These are phyloP conservation scores for Volutella citrinella DNA, from an alignment of 2,329 filamentous ascomycete species.

Conservation along the genomic window DNA sequence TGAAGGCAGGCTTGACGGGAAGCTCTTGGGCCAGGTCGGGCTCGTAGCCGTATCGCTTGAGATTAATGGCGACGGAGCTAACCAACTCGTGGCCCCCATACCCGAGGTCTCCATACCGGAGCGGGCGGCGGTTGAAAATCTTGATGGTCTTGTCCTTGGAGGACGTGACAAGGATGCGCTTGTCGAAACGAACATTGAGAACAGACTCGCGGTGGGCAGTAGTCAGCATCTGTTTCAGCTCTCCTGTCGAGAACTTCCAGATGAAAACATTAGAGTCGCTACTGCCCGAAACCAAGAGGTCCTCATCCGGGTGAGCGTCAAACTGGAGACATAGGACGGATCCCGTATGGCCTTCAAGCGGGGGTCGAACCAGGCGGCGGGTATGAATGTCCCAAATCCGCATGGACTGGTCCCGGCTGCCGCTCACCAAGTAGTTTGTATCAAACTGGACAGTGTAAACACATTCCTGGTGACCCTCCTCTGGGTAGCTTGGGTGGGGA, in stretches of 20 bases:
- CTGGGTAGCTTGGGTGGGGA: constrained; percentile 74
- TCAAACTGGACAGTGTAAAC: constrained; percentile 94
- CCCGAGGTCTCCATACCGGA: constrained; percentile 60
- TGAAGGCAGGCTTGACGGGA: constrained; percentile 62
- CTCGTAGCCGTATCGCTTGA: constrained; percentile 55
- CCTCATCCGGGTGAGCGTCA: constrained; percentile 80
- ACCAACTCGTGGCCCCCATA: constrained; percentile 44
- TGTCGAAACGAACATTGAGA: constrained; percentile 88
- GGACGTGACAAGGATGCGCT: constrained; percentile 88
- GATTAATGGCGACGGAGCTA: constrained; percentile 49
- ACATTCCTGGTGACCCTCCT: constrained; percentile 86
- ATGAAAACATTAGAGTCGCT: constrained; percentile 89
- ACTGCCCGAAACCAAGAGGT: constrained; percentile 92
- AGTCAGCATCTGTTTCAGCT: constrained; percentile 71
- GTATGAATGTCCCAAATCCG: constrained; percentile 89
- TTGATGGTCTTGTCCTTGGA: constrained; percentile 98
- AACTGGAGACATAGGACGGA: constrained; percentile 96
- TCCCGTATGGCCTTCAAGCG: constrained; percentile 72
- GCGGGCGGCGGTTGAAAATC: constrained; percentile 78
- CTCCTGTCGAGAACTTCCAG: constrained; percentile 90
- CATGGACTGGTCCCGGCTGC: constrained; percentile 83
- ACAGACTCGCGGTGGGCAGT: constrained; percentile 87
- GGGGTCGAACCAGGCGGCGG: constrained; percentile 69
- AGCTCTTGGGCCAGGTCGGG: constrained; percentile 44
- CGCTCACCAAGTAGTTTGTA: constrained; percentile 83